Base-by-base conservation (phyloP, 768 basidiomycete genomes). In the Suillus cothurnatus region DNA sequence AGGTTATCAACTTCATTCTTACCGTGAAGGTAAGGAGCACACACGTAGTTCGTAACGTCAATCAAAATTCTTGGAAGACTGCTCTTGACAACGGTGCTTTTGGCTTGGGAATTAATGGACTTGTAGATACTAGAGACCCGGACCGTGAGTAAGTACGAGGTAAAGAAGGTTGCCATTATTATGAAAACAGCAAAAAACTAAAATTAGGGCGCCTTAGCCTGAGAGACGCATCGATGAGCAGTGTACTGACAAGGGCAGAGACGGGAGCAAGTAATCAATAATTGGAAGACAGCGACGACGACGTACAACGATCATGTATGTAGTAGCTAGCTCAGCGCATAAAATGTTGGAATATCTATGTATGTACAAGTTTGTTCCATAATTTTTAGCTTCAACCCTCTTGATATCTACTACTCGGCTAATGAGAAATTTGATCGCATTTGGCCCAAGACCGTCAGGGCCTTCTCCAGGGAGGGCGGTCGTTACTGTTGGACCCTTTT, bases 381-480 rank as follows among this genome's bases (percentile, higher is more conserved):
- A 39, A 58, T 39, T 38, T 26, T 58, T 38, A 57, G 56, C 34
- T 36, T 23, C n/a, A n/a, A n/a, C 23, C 34, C 36, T 43, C 19
- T 69, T 68, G 64, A 68, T 64, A 68, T n/a, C 67, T 66, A 6
- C 36, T 59, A 53, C 41, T 72, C 71, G 72, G 71, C 68, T 76
- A 69, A 39, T 56, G 52, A 62, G 60, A 68, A 66, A 72, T 65
- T 65, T 65, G 62, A 64, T 63, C 43, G 32, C 41, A 28, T 61
- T 65, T 66, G 65, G 63, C 65, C 50, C 55, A 58, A 57, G 65
- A 23, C 50, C 9, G 53, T 69, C 70, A 71, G 72, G 63, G 59
- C 64, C 60, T 50, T 23, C 28, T 50, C n/a, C n/a, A 34, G 36
- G 45, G 45, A 50, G 36, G 41, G 62, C 57, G 43, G 23, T 45